Base-by-base conservation (phyloP, 208 protist genomes). In the Leishmania amazonensis region DNA sequence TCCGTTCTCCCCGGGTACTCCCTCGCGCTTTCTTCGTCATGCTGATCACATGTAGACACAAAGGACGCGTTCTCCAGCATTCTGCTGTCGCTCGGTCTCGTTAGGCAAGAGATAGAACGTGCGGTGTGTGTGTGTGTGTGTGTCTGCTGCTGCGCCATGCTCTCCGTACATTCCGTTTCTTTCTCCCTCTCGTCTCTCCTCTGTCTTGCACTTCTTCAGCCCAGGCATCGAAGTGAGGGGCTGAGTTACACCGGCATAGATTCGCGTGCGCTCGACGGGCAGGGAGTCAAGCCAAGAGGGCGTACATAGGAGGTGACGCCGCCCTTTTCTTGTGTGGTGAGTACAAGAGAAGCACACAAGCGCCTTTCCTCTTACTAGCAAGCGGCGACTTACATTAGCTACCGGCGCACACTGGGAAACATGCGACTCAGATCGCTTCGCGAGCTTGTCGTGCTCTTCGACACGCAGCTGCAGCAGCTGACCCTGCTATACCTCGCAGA, bases 401-500 rank as follows among this genome's bases (percentile, higher is more conserved):
- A 45, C 38, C n/a, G 4, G 38, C 11, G 21, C 31, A 40, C n/a
- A 31, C 74, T 17, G n/a, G 35, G 19, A 64, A 51, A n/a, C 67
- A 81, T 81, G 79, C 49, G 1, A n/a, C 0, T 40, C 7, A 28
- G 72, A 31, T 80, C 83, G 0, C 81, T 88, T 3, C 85, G 85
- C 0, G 77, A 83, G 71, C 70, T 68, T 24, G 67, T 84, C 67
- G 76, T 80, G 47, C 75, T 76, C 0, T 87, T 88, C 70, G 67
- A 86, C 75, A 82, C 73, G 9, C 84, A 76, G 38, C 60, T 88
- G 70, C 84, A 83, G 49, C 83, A 88, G 84, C 79, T 92, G 31
- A 90, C 89, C 1, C 7, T 80, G 0, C 65, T 54, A 0, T 86
- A 92, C 74, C 73, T 92, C 31, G 53, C 86, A 6, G 40, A 3